Evolutionary conservation across 73 alveolate genomes (phyloP).

Genomic region (Stentor coeruleus): DNA sequence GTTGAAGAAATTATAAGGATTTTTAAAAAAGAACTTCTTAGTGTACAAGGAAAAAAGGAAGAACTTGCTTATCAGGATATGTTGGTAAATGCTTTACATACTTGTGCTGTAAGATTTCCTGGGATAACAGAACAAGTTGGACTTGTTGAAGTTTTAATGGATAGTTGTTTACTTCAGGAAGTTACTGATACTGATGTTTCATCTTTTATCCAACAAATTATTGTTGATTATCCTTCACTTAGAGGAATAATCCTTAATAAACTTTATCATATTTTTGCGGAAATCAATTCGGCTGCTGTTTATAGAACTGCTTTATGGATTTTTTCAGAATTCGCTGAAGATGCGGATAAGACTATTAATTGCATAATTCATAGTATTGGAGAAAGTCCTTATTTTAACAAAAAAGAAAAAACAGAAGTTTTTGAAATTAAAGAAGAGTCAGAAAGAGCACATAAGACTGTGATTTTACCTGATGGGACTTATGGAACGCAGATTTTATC

Average conservation of each 20-base stretch:
- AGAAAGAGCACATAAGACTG: constrained; percentile 50
- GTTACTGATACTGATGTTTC: constrained; percentile 11
- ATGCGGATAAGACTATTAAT: constrained; percentile 41
- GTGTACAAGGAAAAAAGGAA: constrained; percentile 19
- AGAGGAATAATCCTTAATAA: not conserved
- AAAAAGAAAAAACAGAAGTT: constrained; percentile 18
- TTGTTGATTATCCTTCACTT: not conserved
- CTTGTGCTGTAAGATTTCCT: constrained; percentile 44
- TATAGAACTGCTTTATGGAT: constrained; percentile 64
- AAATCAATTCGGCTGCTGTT: constrained; percentile 51
- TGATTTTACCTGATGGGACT: constrained; percentile 85
- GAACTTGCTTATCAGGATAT: constrained; percentile 31
- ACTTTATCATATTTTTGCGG: constrained; percentile 43
- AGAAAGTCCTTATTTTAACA: constrained; percentile 43
- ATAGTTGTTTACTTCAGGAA: not conserved
- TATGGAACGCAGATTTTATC: constrained; percentile 83
- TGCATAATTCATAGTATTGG: constrained; percentile 56
- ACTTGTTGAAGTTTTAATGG: constrained; percentile 29
- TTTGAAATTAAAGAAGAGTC: constrained; percentile 1
- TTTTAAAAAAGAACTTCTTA: constrained; percentile 11
- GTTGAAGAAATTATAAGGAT: constrained; percentile 65
- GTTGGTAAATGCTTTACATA: constrained; percentile 40
- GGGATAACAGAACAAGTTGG: constrained; percentile 32
- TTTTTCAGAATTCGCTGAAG: constrained; percentile 62
- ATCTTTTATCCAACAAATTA: not conserved